Conservation (phyloP, 306 rosid genomes). For the Urtica urens region DNA sequence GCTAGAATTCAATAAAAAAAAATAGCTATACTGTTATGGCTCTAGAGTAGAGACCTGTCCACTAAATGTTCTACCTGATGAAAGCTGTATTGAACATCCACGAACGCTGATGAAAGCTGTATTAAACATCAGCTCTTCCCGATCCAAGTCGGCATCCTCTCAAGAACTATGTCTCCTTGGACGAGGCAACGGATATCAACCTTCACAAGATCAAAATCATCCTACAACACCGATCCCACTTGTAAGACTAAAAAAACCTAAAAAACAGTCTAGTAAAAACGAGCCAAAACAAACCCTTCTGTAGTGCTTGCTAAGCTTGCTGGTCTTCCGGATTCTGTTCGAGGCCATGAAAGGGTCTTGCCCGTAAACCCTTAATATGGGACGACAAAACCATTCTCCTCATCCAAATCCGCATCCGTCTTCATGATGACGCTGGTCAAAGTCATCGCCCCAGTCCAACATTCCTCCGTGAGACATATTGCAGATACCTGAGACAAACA, state of each 20-base stretch:
- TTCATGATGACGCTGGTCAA: constrained; percentile 75
- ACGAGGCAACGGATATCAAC: constrained; percentile 89
- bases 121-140: constrained; percentile 86
- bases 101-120: constrained; percentile 91
- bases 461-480: constrained; percentile 83
- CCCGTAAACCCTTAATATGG: constrained; percentile 85
- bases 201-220: constrained; percentile 76
- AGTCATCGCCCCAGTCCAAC: constrained; percentile 87
- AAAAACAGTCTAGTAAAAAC: not conserved
- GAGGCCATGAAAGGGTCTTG: constrained; percentile 86
- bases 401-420: constrained; percentile 63
- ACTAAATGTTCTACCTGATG: too few species aligned
- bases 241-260: too few species aligned
- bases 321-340: constrained; percentile 73
- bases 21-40: too few species aligned
- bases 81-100: too few species aligned
- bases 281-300: constrained; percentile 63
- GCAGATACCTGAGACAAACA: too few species aligned
- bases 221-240: too few species aligned
- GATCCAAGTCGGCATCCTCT: constrained; percentile 72
- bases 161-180: constrained; percentile 97
- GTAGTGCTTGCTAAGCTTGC: constrained; percentile 65
- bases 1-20: too few species aligned
- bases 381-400: constrained; percentile 90
- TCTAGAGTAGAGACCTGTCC: too few species aligned